A percentile compares a stretch with the other conserved stretches of the same genome.
Evolutionary conservation across 805 yeast species (phyloP).

Genomic region (Wickerhamomyces strasburgensis): DNA sequence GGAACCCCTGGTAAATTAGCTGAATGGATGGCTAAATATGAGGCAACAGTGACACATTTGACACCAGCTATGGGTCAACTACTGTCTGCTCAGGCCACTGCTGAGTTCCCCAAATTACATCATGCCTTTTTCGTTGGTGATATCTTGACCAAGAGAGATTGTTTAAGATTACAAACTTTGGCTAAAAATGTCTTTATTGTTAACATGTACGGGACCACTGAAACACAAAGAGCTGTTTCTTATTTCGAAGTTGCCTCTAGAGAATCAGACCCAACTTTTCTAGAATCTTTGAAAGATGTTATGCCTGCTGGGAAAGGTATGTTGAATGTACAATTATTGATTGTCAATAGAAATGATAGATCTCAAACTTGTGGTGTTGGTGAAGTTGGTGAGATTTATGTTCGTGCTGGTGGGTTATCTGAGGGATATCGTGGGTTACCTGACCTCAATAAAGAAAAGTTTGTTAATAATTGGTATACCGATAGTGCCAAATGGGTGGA

Average conservation of each 20-base stretch:
- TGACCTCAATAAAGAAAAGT: conserved; percentile 81
- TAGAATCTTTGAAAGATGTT: conserved; percentile 83
- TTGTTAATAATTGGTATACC: conserved; percentile 87
- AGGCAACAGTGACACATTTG: conserved; percentile 93
- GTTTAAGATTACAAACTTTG: conserved; percentile 83
- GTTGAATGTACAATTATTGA: conserved; percentile 89
- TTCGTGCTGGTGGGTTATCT: conserved; percentile 96
- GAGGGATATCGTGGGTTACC: conserved; percentile 94
- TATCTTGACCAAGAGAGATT: conserved; percentile 94
- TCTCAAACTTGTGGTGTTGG: conserved; percentile 96
- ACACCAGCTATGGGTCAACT: conserved; percentile 99
- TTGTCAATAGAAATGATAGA: conserved; percentile 85
- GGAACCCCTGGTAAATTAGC: conserved; percentile 98
- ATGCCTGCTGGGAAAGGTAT: conserved; percentile 99
- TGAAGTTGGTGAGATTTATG: conserved; percentile 97
- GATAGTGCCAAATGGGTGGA: conserved; percentile 58
- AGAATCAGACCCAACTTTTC: conserved; percentile 60
- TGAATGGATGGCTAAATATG: conserved; percentile 90
- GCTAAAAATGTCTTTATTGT: conserved; percentile 88
- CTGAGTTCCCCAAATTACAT: conserved; percentile 78
- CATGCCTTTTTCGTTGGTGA: conserved; percentile 99
- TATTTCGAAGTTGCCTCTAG: conserved; percentile 83
- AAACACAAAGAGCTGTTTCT: conserved; percentile 97
- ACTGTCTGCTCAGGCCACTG: conserved; percentile 89
- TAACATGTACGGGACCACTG: conserved; percentile 99